Evolutionary conservation across 2,329 filamentous ascomycete genomes (phyloP), one percentile per base, ranked within the genome.

Genomic region (Tetracladium maxilliforme): DNA sequence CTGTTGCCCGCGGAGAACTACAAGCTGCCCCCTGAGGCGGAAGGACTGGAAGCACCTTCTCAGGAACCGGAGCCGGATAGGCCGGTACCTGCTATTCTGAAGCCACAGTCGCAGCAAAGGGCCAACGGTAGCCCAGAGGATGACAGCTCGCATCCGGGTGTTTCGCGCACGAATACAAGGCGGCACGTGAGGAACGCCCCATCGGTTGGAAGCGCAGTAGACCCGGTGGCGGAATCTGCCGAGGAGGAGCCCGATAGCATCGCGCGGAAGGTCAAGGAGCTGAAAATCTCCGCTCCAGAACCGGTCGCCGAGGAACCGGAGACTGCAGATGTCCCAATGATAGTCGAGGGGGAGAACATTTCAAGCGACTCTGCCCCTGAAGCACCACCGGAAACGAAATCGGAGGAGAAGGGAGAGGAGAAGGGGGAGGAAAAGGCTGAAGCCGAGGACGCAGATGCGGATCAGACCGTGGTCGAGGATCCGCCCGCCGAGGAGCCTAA

Each of bases 1-100:
- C 62, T 95, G 31, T 72, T 98, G 16, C 84, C 84, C 2, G 74
- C 82, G 25, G 90, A 95, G 52, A 94, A 92, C 46, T 94, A 95
- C 55, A 95, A 92, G 31, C 72, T 98, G 22, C 87, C 90, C 1
- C 71, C 80, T 3, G 87, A 95, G 49, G 87, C 90, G 4, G 87
- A 95, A 49, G 87, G 86, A 1, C 54, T 83, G 3, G 81, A 87
- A 34, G 52, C 56, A 10, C 44, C 43, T 3, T n/a, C n/a, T n/a
- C 22, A 45, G 6, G 49, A 54, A 33, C 47, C 55, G 14, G 64
- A 70, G 27, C 44, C 52, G 8, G 49, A 45, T 32, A 39, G 45
- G 19, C 28, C 36, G 14, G 34, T 34, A 23, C 43, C 43, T 10
- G 40, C 39, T 16, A 46, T 53, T 16, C 43, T 48, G 41, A 56